These are phyloP conservation scores for Magnusiomyces sp. DNA, from an alignment of 1,139 yeast species.

Conservation along the genomic window DNA sequence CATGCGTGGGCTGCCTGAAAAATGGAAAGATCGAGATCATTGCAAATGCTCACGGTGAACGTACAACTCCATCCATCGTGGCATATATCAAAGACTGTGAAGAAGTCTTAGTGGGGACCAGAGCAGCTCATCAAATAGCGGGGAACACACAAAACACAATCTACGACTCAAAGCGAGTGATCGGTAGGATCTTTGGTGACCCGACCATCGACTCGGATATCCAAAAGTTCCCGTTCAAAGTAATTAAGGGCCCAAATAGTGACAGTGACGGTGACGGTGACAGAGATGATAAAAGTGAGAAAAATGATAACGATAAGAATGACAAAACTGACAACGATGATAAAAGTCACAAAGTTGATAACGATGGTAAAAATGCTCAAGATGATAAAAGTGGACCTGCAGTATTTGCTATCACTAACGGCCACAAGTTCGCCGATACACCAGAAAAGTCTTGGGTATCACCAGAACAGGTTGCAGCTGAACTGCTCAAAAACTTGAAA, in stretches of 20 bases:
- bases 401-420: too few species aligned
- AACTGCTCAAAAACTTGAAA: too few species aligned
- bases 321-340: too few species aligned
- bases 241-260: constrained; percentile 91
- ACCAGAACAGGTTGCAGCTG: too few species aligned
- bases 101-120: constrained; percentile 94
- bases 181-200: constrained; percentile 97
- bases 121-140: constrained; percentile 98
- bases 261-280: constrained; percentile 99
- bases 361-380: constrained; percentile 99
- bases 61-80: constrained; percentile 98
- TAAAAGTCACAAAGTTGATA: too few species aligned
- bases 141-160: constrained; percentile 97
- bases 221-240: constrained; percentile 94
- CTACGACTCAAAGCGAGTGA: constrained; percentile 96
- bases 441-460: too few species aligned
- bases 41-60: constrained; percentile 97
- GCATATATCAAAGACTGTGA: constrained; percentile 97
- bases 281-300: constrained; percentile 61
- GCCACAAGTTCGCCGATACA: too few species aligned
- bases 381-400: constrained; percentile 95
- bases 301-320: too few species aligned
- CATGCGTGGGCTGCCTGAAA: too few species aligned
- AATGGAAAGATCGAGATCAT: too few species aligned
- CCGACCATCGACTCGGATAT: constrained; percentile 93